phyloP scores from a whole-genome alignment of 768 basidiomycete genomes.

The Lactarius sp. region DNA sequence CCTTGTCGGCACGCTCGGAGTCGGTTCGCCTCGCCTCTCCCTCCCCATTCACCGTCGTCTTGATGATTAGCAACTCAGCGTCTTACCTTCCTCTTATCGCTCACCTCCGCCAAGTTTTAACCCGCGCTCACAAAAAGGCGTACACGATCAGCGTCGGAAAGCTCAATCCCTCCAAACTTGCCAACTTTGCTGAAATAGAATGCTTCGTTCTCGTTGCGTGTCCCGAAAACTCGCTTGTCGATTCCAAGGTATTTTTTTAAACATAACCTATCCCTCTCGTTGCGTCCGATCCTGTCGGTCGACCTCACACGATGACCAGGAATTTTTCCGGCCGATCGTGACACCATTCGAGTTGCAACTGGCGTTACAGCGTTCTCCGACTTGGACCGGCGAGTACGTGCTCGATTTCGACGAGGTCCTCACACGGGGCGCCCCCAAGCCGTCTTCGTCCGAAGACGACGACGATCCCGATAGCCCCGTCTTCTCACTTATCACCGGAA shows the following conservation, averaged over 20 bases:
- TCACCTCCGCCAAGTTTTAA: constrained; percentile 68
- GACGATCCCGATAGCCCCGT: constrained; percentile 66
- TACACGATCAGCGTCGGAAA: constrained; percentile 96
- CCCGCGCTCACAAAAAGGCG: constrained; percentile 71
- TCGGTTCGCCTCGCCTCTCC: constrained; percentile 46
- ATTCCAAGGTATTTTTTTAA: constrained; percentile 49
- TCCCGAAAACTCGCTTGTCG: constrained; percentile 82
- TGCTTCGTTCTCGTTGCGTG: constrained; percentile 95
- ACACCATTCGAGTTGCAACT: constrained; percentile 90
- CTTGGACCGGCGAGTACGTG: constrained; percentile 74
- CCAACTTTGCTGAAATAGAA: constrained; percentile 94
- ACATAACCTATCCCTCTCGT: neutral
- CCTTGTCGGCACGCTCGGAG: constrained; percentile 89
- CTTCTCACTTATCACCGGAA: constrained; percentile 85
- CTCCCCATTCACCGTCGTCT: neutral
- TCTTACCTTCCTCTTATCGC: constrained; percentile 83
- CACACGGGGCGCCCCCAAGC: constrained; percentile 28
- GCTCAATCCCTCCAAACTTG: constrained; percentile 90
- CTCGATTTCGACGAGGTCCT: constrained; percentile 69
- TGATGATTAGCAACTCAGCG: constrained; percentile 39
- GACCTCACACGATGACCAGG: constrained; percentile 44
- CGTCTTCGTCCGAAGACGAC: constrained; percentile 32
- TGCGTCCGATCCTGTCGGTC: neutral
- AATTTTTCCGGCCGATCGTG: constrained; percentile 85
- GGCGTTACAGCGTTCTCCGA: constrained; percentile 64